Evolutionary conservation across 2,329 filamentous ascomycete species (phyloP).

Genomic region (Fusarium armeniacum): DNA sequence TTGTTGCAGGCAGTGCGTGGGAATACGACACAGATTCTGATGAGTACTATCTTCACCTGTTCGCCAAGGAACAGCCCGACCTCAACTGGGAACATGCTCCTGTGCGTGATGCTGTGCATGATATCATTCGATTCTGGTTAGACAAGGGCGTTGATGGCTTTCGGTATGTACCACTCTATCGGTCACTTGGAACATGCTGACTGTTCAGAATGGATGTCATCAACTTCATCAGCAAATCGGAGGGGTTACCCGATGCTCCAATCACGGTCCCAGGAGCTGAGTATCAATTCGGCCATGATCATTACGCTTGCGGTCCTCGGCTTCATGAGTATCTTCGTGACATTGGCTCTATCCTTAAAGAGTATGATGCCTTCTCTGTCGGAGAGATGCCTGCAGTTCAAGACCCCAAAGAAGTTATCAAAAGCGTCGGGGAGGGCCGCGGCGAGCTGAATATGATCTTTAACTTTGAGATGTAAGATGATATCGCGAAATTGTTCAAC

Average conservation of each 20-base stretch:
- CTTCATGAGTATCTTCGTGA: slow-evolving; percentile 74
- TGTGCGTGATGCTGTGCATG: slow-evolving; percentile 75
- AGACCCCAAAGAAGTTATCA: slow-evolving; percentile 65
- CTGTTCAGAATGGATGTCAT: slow-evolving; percentile 69
- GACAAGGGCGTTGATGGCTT: slow-evolving; percentile 76
- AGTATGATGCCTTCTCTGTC: slow-evolving; percentile 72
- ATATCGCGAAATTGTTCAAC: fast-evolving
- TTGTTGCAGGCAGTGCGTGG: slow-evolving; percentile 32
- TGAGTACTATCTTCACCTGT: slow-evolving; percentile 80
- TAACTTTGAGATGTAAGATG: slow-evolving; percentile 64
- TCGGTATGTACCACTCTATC: slow-evolving; percentile 51
- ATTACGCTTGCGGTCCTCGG: slow-evolving; percentile 70
- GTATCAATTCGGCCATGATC: slow-evolving; percentile 60
- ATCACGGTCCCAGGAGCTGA: slow-evolving; percentile 55
- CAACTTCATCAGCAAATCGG: slow-evolving; percentile 74
- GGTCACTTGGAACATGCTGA: neutral
- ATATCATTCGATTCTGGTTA: slow-evolving; percentile 76
- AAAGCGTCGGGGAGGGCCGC: slow-evolving; percentile 64
- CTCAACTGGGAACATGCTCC: slow-evolving; percentile 82
- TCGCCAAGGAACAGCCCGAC: slow-evolving; percentile 78
- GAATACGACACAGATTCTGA: slow-evolving; percentile 59
- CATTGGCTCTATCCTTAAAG: slow-evolving; percentile 68
- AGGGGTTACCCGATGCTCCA: slow-evolving; percentile 67
- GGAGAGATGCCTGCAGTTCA: slow-evolving; percentile 73
- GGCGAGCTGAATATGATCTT: slow-evolving; percentile 74